A percentile compares a stretch with the other conserved stretches of the same genome.
These are phyloP conservation scores for Dacryopinax primogenitus DNA, from an alignment of 768 basidiomycete species.

Conservation along the genomic window DNA sequence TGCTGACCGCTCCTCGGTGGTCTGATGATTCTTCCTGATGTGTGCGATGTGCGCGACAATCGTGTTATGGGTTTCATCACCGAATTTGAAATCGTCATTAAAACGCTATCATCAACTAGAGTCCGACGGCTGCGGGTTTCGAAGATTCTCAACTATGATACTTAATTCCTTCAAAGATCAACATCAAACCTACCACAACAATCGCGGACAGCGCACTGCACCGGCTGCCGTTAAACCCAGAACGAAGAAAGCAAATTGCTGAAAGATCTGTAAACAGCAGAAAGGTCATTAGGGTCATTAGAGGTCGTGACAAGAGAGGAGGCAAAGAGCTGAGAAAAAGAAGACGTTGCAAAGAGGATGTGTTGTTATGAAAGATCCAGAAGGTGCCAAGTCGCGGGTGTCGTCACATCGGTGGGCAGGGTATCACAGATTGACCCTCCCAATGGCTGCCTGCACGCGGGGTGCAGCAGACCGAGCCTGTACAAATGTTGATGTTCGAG, in stretches of 20 bases:
- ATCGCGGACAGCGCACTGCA: neutral
- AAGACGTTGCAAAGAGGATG: neutral
- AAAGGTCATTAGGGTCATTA: constrained; percentile 9
- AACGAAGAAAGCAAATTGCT: neutral
- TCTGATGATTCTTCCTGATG: too few species aligned
- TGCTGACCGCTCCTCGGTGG: too few species aligned
- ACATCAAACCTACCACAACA: neutral
- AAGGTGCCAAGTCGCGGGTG: constrained; percentile 3
- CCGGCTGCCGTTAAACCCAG: neutral
- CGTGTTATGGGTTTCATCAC: neutral
- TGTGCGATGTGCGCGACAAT: neutral
- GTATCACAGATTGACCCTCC: neutral
- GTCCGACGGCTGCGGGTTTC: neutral
- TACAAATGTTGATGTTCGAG: too few species aligned
- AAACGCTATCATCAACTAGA: constrained; percentile 6
- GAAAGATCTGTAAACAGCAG: neutral
- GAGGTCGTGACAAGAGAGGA: neutral
- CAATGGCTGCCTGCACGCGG: neutral
- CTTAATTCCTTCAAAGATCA: neutral
- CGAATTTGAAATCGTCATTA: neutral
- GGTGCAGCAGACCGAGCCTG: neutral
- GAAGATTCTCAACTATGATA: constrained; percentile 5
- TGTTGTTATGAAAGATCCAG: neutral
- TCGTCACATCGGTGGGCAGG: too few species aligned
- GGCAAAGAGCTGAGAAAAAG: neutral